Evolutionary conservation across 352 stramenopile genomes (phyloP), one percentile per base, ranked within the genome.

Genomic region (Elongisporangium undulatum): DNA sequence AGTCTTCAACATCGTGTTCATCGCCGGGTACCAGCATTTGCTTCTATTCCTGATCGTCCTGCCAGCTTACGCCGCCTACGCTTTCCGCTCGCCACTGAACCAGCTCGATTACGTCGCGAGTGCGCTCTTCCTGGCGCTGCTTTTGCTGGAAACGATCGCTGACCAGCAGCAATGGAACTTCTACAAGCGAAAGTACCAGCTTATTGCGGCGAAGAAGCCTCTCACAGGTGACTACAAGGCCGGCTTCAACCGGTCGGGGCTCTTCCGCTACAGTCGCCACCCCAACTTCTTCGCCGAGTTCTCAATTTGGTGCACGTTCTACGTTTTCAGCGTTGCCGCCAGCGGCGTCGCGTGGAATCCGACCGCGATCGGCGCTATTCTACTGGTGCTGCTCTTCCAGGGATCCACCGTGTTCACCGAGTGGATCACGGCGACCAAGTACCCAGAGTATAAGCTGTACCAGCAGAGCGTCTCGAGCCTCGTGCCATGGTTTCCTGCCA

Each of bases 281-380:
- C 91, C 93, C n/a, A 97, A 97, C 59, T 98, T 97, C 72, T 94
- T 95, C 39, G 84, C 74, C 9, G 93, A 98, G 64, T 90, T 97
- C 65, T 71, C 60, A 13, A 68, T 97, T 50, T 98, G 93, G 93
- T 96, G 94, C 62, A 79, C 77, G 4, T 97, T 94, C 66, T 97
- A 96, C 64, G 61, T 96, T 7, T 98, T 97, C 67, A 88, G 82
- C 38, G 66, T 96, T n/a, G 70, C 82, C 51, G 68, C 82, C 4
- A 76, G 69, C 2, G 70, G 76, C 16, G 61, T 63, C 4, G 48
- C 55, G 29, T 58, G 81, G 51, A 97, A 97, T 69, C 87, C 79
- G 77, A 91, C 86, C 20, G 63, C 72, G 29, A 39, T 92, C 13
- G 93, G 93, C 24, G 85, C 74, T n/a, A 61, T 94, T 26, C 61